Percentiles rank a stretch among this genome's conserved stretches.
These are phyloP conservation scores for Neopestalotiopsis sp. DNA, from an alignment of 2,329 filamentous ascomycete species.

Conservation along the genomic window DNA sequence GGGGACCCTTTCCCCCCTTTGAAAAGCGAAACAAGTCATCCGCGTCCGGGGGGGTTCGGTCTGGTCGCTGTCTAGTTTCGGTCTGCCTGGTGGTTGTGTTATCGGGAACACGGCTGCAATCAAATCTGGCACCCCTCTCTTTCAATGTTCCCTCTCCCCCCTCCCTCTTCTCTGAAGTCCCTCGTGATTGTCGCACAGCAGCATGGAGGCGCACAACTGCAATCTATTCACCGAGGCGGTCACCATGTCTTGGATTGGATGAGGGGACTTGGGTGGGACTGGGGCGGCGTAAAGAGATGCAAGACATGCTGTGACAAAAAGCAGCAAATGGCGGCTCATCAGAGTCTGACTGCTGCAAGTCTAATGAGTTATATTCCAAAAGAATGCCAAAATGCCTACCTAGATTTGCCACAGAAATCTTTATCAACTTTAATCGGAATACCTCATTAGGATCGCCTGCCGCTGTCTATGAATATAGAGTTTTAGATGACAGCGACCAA, in stretches of 20 bases:
- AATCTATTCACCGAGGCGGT: conserved; percentile 1
- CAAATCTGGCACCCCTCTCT: not conserved
- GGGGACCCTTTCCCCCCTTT: not conserved
- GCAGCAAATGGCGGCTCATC: not conserved
- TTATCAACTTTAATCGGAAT: not conserved
- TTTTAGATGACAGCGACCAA: not conserved
- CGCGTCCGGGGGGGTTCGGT: not conserved
- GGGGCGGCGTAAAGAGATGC: not conserved
- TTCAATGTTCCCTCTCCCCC: not conserved
- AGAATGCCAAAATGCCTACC: not conserved
- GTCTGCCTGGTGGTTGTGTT: not conserved
- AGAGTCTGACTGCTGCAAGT: not conserved
- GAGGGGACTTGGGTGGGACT: not conserved
- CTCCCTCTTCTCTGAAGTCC: not conserved
- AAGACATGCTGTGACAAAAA: not conserved
- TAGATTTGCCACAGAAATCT: not conserved
- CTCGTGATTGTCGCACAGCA: not conserved
- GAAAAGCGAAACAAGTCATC: not conserved
- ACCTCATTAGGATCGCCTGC: not conserved
- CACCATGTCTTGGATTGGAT: not conserved
- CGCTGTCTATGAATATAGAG: not conserved
- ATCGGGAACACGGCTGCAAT: not conserved
- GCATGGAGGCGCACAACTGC: not conserved
- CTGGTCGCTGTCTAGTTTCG: not conserved
- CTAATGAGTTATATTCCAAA: not conserved